These are phyloP conservation scores for Claviceps monticola DNA, from an alignment of 2,329 filamentous ascomycete species.

Conservation along the genomic window DNA sequence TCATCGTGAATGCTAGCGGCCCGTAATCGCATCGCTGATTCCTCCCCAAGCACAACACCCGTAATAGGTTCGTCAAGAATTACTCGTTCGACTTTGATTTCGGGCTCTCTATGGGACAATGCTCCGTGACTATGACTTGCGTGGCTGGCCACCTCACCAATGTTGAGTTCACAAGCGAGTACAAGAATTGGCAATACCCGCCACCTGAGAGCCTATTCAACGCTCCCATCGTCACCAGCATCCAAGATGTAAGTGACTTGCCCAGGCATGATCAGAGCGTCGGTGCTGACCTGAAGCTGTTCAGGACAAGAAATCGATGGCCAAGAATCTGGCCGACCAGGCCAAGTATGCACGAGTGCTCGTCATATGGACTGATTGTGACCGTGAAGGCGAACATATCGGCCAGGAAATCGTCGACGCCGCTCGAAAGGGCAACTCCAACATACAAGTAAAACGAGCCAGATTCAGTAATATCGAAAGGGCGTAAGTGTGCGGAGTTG, in stretches of 20 bases:
- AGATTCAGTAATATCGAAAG: conserved; percentile 92
- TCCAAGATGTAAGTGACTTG: conserved; percentile 43
- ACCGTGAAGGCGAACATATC: conserved; percentile 94
- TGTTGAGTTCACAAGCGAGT: conserved; percentile 62
- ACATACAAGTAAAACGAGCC: conserved; percentile 70
- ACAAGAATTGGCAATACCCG: conserved; percentile 69
- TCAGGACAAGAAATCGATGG: conserved; percentile 66
- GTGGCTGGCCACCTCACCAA: conserved; percentile 77
- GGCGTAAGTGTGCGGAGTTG: conserved; percentile 40
- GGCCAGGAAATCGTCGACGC: conserved; percentile 79
- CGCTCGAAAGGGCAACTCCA: conserved; percentile 58
- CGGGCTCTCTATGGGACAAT: conserved; percentile 62
- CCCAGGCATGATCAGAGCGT: background rate
- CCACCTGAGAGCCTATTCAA: conserved; percentile 69
- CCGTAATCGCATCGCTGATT: conserved; percentile 10
- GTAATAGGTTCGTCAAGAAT: conserved; percentile 77
- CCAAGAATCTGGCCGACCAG: conserved; percentile 70
- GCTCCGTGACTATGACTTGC: conserved; percentile 83
- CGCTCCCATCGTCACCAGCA: conserved; percentile 55
- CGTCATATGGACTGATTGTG: conserved; percentile 98
- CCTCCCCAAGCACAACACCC: conserved; percentile 45
- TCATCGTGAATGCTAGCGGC: background rate
- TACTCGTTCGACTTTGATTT: conserved; percentile 89
- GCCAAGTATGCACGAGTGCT: conserved; percentile 60
- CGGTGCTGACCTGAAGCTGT: background rate